Base-by-base conservation (phyloP, 2,329 filamentous ascomycete species). In the Fusarium sp. region DNA sequence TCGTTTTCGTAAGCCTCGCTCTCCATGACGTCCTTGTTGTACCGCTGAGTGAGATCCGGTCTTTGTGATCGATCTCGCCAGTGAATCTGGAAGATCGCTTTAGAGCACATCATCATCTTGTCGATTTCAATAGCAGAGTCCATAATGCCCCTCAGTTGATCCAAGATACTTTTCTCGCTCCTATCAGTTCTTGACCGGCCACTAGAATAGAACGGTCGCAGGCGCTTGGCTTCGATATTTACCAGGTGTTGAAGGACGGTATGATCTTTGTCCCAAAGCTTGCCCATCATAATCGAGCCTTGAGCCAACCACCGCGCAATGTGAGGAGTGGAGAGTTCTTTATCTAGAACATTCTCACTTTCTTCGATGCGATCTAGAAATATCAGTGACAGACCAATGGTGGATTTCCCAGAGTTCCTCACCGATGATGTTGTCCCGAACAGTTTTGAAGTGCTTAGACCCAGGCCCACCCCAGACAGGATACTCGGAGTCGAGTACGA, bases 61-160 rank as follows among this genome's bases (percentile, higher is more conserved):
- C 20, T 8, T 4, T 54, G 32, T 0, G 11, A 15, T 0, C 2
- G 1, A 8, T 44, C 20, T 4, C 8, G 4, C 61, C 56, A 65
- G 0, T n/a, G 4, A 2, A 46, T 4, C 1, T 13, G 1, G 2
- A 60, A 67, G 4, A 67, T 17, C 7, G 69, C 57, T 1, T 48
- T 67, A 13, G 70, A 71, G 8, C 40, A 0, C 56, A 67, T 50
- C 6, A 62, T 22, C 6, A 68, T 58, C 7, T 19, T 2, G 30
- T 72, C 67, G 1, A 72, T 11, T 5, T 67, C 43, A 4, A 58
- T 6, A 1, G 65, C 70, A 13, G 43, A 17, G 3, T 7, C 0
- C 0, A 72, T 0, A 7, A 72, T 63, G 1, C 0, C 14, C 0
- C n/a, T 56, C 8, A 72, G 14, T 0, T 58, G 35, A 0, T 60